These are phyloP conservation scores for Anthoceros angustus DNA, from an alignment of 225 moss, liverwort and hornwort genomes.

Conservation along the genomic window DNA sequence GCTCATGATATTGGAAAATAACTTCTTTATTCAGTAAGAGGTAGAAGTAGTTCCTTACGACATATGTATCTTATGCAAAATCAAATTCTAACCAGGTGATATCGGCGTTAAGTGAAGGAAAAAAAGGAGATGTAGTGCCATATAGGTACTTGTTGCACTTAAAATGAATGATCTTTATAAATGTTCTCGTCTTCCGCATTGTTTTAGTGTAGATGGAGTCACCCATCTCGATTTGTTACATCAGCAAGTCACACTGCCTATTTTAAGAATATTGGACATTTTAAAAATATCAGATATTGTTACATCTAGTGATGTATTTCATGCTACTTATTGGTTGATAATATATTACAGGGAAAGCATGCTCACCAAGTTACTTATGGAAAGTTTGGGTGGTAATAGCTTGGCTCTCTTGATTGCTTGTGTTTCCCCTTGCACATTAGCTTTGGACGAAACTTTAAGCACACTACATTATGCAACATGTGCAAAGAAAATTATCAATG, in stretches of 20 bases:
- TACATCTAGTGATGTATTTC: too few species aligned
- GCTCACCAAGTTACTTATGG: constrained; percentile 92
- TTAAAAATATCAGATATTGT: too few species aligned
- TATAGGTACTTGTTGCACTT: constrained; percentile 39
- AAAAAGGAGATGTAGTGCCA: constrained; percentile 85
- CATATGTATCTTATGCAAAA: too few species aligned
- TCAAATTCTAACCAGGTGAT: constrained; percentile 38
- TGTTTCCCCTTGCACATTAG: constrained; percentile 57
- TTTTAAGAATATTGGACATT: too few species aligned
- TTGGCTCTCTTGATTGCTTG: constrained; percentile 98
- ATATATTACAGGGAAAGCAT: constrained; percentile 64
- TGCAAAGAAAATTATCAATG: constrained; percentile 92
- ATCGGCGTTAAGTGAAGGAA: constrained; percentile 86
- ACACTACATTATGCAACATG: constrained; percentile 93
- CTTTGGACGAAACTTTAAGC: constrained; percentile 87
- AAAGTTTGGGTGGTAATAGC: constrained; percentile 90
- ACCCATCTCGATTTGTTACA: too few species aligned
- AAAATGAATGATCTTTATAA: background rate
- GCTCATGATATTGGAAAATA: too few species aligned
- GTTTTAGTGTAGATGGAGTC: too few species aligned
- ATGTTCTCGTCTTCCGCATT: background rate
- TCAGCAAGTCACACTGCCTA: too few species aligned
- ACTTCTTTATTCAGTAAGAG: too few species aligned
- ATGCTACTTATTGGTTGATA: background rate
- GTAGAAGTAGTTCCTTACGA: too few species aligned